Conservation (phyloP, 768 basidiomycete species). For the Auricularia sp. region DNA sequence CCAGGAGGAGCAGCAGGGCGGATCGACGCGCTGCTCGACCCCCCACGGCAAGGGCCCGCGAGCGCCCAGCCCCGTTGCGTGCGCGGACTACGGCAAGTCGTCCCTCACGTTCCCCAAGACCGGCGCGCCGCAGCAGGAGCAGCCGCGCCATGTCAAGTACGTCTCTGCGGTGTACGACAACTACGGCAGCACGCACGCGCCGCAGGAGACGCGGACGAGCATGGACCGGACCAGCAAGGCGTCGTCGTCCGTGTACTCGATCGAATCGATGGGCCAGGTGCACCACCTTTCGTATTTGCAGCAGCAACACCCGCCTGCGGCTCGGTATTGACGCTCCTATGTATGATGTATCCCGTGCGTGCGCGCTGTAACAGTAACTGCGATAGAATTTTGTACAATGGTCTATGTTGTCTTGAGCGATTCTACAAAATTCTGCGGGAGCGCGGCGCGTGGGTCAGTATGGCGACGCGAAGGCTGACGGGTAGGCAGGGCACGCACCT, state of each 20-base stretch:
- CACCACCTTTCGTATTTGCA: constrained; percentile 1
- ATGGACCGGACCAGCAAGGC: neutral
- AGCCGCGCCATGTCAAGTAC: neutral
- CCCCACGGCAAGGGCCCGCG: neutral
- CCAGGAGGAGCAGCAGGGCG: neutral
- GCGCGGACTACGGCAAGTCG: neutral
- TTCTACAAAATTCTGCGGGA: constrained; percentile 11
- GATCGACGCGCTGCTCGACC: neutral
- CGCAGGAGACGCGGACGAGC: neutral
- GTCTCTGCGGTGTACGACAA: neutral
- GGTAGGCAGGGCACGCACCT: constrained; percentile 29
- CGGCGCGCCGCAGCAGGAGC: neutral
- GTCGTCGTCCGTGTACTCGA: neutral
- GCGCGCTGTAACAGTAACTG: neutral
- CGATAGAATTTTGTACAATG: constrained; percentile 3
- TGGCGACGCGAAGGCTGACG: neutral
- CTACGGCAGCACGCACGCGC: neutral
- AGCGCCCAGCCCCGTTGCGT: neutral
- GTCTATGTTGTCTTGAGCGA: constrained; percentile 7
- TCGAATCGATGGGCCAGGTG: neutral
- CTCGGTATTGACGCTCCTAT: neutral
- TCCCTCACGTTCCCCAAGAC: neutral
- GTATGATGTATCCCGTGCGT: neutral
- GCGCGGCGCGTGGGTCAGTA: neutral
- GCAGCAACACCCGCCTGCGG: neutral